Evolutionary conservation across 768 basidiomycete genomes (phyloP).

Genomic region (Trametes maxima): DNA sequence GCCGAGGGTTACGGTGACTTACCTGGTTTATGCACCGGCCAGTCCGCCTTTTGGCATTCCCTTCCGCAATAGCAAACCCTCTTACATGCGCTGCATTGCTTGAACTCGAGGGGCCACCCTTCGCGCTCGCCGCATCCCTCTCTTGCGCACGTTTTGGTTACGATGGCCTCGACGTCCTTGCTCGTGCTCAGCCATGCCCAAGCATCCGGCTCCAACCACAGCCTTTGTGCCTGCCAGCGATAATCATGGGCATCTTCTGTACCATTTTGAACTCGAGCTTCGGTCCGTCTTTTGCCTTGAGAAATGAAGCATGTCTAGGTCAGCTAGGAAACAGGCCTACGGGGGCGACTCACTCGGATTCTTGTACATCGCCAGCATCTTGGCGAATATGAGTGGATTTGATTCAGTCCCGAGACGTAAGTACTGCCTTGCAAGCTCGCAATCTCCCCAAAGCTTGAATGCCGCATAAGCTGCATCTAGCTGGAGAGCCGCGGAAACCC

Average conservation of each 20-base stretch:
- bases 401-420: slow-evolving; percentile 37
- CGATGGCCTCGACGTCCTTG: slow-evolving; percentile 31
- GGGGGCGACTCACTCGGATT: slow-evolving; percentile 37
- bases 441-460: slow-evolving; percentile 44
- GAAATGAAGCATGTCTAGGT: slow-evolving; percentile 23
- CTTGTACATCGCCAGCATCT: slow-evolving; percentile 39
- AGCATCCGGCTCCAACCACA: slow-evolving; percentile 43
- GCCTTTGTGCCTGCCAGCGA: slow-evolving; percentile 44
- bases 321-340: neutral
- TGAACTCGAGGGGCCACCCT: slow-evolving; percentile 37
- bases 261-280: slow-evolving; percentile 34
- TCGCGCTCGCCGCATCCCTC: slow-evolving; percentile 37
- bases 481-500: neutral
- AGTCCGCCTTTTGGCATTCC: slow-evolving; percentile 34
- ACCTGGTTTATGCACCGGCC: too few species aligned
- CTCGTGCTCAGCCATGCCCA: slow-evolving; percentile 45
- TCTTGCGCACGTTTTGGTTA: slow-evolving; percentile 39
- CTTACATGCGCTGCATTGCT: slow-evolving; percentile 42
- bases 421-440: slow-evolving; percentile 41
- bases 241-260: slow-evolving; percentile 49
- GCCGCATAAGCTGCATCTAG: slow-evolving; percentile 46
- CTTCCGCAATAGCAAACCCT: slow-evolving; percentile 31
- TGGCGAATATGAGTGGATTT: slow-evolving; percentile 40
- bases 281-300: slow-evolving; percentile 23
- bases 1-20: too few species aligned